phyloP scores from a whole-genome alignment of 176 grass and related monocot genomes.

The Microstegium vimineum region DNA sequence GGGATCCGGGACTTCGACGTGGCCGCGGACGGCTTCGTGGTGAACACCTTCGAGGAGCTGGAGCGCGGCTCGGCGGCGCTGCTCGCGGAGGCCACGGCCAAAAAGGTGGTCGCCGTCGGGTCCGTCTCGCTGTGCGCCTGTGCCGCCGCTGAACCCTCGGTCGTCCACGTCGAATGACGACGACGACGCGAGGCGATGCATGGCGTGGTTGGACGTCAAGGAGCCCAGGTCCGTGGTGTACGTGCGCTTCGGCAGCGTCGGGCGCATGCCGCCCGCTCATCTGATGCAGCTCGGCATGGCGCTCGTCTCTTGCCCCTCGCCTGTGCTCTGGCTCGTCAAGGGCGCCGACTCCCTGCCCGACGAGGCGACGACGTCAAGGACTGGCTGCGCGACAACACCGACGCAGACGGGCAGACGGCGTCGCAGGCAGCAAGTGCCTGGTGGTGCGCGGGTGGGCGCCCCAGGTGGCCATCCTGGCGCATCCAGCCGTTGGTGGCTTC shows the following conservation, averaged over 20 bases:
- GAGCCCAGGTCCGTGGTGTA: conserved; percentile 55
- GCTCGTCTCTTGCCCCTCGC: conserved; percentile 33
- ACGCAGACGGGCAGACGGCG: conserved; percentile 16
- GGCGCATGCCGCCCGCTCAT: conserved; percentile 37
- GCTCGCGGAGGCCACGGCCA: conserved; percentile 21
- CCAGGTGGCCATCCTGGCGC: conserved; percentile 59
- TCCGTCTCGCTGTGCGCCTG: conserved; percentile 55
- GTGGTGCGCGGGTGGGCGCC: conserved; percentile 61
- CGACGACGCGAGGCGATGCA: conserved; percentile 36
- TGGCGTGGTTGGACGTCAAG: conserved; percentile 60
- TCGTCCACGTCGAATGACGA: neutral
- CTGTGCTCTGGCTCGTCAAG: conserved; percentile 57
- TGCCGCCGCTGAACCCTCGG: no score
- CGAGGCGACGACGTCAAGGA: conserved; percentile 25
- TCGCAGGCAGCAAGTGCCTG: conserved; percentile 27
- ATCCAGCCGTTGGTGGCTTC: conserved; percentile 60
- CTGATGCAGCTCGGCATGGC: conserved; percentile 62
- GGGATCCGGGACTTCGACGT: conserved; percentile 33
- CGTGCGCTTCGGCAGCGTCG: conserved; percentile 66
- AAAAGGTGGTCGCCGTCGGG: conserved; percentile 45
- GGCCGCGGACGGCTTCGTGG: conserved; percentile 42
- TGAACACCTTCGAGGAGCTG: conserved; percentile 81
- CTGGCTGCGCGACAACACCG: conserved; percentile 43
- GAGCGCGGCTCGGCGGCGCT: conserved; percentile 46
- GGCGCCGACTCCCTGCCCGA: conserved; percentile 25